Evolutionary conservation across 371 early-diverging fungal species (phyloP).

Genomic region (Cladochytrium tenue): DNA sequence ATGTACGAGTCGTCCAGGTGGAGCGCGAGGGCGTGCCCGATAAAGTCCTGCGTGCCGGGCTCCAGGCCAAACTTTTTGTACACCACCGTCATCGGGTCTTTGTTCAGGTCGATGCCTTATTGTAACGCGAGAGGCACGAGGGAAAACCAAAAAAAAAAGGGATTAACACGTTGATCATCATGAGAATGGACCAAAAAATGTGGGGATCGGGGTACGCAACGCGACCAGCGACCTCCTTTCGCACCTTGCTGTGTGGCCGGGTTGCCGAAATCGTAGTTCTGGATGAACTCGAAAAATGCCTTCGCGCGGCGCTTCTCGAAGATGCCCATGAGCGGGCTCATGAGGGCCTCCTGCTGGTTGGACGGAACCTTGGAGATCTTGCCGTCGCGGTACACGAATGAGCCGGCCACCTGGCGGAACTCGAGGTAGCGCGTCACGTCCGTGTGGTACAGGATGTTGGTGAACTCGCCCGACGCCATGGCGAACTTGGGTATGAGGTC

Average conservation of each 20-base stretch:
- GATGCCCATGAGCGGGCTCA: constrained; percentile 88
- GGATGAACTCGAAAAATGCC: constrained; percentile 97
- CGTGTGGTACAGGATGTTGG: constrained; percentile 78
- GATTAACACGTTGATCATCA: background rate
- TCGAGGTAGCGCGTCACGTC: constrained; percentile 98
- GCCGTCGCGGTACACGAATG: constrained; percentile 91
- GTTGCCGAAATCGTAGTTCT: constrained; percentile 81
- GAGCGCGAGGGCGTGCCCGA: constrained; percentile 99
- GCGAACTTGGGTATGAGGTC: constrained; percentile 99
- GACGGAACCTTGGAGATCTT: constrained; percentile 95
- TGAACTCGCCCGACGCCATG: constrained; percentile 90
- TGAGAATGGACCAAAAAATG: background rate
- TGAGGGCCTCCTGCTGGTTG: constrained; percentile 87
- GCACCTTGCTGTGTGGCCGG: constrained; percentile 76
- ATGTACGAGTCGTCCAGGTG: constrained; percentile 95
- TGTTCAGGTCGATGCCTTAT: constrained; percentile 72
- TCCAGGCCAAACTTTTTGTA: constrained; percentile 96
- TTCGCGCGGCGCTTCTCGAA: constrained; percentile 96
- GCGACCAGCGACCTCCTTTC: too few species aligned
- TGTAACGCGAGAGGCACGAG: background rate
- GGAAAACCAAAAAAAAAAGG: background rate
- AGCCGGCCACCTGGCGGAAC: constrained; percentile 96
- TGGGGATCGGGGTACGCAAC: background rate
- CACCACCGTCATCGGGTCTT: constrained; percentile 84
- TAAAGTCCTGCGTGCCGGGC: constrained; percentile 92